Conservation (phyloP, 371 early-diverging fungal genomes). For the Mucor plumbeus region DNA sequence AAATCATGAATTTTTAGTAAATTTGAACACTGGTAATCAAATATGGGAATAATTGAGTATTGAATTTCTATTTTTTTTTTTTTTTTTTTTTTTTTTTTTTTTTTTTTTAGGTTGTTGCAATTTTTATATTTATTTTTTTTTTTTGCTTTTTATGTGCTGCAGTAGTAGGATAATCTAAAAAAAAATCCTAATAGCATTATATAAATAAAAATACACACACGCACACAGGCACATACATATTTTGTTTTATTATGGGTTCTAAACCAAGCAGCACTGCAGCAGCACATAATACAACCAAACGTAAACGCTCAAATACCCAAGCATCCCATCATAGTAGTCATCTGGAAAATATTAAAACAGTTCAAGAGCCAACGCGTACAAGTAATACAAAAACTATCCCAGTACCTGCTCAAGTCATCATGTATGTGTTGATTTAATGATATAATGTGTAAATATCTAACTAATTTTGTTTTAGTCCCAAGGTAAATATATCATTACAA, state of each 20-base stretch:
- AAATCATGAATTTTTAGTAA: neutral
- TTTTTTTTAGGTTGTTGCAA: neutral
- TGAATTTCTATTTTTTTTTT: neutral
- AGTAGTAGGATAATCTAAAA: neutral
- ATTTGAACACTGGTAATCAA: neutral
- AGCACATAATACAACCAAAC: constrained; percentile 18
- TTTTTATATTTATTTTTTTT: neutral
- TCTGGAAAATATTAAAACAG: neutral
- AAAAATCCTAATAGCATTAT: no score
- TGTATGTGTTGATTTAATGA: neutral
- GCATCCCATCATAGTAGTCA: constrained; percentile 13
- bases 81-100: neutral
- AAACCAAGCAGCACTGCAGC: constrained; percentile 27
- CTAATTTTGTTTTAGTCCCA: constrained; percentile 10
- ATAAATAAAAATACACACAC: no score
- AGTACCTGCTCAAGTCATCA: constrained; percentile 1
- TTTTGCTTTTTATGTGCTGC: neutral
- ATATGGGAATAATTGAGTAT: constrained; percentile 5
- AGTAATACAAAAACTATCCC: constrained; percentile 10
- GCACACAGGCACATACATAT: neutral
- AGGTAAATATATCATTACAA: constrained; percentile 11
- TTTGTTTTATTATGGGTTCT: constrained; percentile 24
- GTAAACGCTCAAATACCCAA: constrained; percentile 30
- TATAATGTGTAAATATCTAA: no score
- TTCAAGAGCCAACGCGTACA: constrained; percentile 1